phyloP scores from a whole-genome alignment of 2,329 filamentous ascomycete genomes.

The Hypoxylon rubiginosum region DNA sequence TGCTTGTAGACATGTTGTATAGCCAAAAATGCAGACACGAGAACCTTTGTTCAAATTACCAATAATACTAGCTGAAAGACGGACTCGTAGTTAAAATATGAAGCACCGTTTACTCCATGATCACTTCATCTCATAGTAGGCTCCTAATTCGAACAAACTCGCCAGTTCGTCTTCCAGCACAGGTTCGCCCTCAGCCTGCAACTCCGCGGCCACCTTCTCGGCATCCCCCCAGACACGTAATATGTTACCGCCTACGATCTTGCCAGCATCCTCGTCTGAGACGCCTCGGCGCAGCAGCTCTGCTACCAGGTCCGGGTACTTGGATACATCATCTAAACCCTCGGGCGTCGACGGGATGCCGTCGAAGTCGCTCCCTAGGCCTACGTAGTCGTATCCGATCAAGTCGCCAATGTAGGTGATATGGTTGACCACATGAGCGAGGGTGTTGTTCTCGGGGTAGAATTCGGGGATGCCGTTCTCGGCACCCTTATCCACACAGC shows the following conservation, averaged over 20 bases:
- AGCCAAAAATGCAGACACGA: not conserved
- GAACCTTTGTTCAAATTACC: not conserved
- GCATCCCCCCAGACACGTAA: conserved; percentile 87
- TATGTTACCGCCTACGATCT: conserved; percentile 84
- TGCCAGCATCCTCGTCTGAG: conserved; percentile 78
- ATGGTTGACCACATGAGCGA: conserved; percentile 83
- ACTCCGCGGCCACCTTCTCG: conserved; percentile 75
- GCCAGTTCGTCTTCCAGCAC: conserved; percentile 67
- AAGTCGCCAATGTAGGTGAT: conserved; percentile 84
- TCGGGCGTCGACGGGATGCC: conserved; percentile 75
- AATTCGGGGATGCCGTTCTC: conserved; percentile 76
- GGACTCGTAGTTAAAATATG: not conserved
- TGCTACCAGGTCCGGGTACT: conserved; percentile 82
- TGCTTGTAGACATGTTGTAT: not conserved
- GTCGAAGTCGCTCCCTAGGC: conserved; percentile 91
- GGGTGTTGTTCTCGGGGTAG: conserved; percentile 76
- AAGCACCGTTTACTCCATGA: not conserved
- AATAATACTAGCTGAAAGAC: not conserved
- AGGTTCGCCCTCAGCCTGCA: conserved; percentile 71
- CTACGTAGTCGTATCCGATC: conserved; percentile 90
- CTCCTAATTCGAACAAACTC: conserved; percentile 22
- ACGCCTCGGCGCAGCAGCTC: conserved; percentile 81
- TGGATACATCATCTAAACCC: conserved; percentile 87
- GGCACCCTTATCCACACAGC: conserved; percentile 73
- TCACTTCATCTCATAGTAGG: not conserved